Percentiles rank a stretch among this genome's conserved stretches.
These are phyloP conservation scores for Camptophora hylomeconis DNA, from an alignment of 2,329 filamentous ascomycete species.

Conservation along the genomic window DNA sequence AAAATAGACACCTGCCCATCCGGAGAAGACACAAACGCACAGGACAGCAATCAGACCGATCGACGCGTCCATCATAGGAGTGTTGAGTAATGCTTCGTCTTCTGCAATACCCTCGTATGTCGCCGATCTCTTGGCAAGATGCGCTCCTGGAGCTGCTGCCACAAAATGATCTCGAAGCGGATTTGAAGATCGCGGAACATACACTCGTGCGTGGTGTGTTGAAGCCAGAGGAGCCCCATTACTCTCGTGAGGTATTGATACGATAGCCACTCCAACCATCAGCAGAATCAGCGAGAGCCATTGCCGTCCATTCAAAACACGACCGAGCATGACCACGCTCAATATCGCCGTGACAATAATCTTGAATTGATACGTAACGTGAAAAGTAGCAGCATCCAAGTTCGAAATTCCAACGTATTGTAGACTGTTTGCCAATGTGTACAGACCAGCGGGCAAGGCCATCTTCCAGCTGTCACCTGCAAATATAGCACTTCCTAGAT, in stretches of 20 bases:
- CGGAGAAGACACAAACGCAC: constrained; percentile 65
- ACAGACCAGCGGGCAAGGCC: constrained; percentile 74
- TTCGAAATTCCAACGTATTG: constrained; percentile 89
- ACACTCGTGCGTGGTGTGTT: constrained; percentile 42
- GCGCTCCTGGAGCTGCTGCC: constrained; percentile 24
- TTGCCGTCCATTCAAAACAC: constrained; percentile 55
- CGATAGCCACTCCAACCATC: constrained; percentile 68
- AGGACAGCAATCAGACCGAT: constrained; percentile 69
- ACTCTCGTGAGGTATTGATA: constrained; percentile 59
- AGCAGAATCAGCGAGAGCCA: constrained; percentile 73
- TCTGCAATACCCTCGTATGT: constrained; percentile 80
- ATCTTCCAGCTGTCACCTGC: constrained; percentile 90
- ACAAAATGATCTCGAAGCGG: constrained; percentile 54
- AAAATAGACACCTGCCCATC: constrained; percentile 57
- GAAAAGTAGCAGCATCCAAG: constrained; percentile 81
- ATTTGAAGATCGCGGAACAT: constrained; percentile 68
- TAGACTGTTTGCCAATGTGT: constrained; percentile 84
- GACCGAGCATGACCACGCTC: constrained; percentile 63
- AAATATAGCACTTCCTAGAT: constrained; percentile 70
- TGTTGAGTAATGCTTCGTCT: constrained; percentile 36
- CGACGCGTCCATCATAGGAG: constrained; percentile 58
- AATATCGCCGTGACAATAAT: constrained; percentile 84
- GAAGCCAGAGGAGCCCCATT: constrained; percentile 43
- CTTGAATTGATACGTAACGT: constrained; percentile 88
- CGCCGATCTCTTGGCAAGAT: constrained; percentile 58